Evolutionary conservation across 352 stramenopile genomes (phyloP).

Genomic region (Pythium plurisporium): DNA sequence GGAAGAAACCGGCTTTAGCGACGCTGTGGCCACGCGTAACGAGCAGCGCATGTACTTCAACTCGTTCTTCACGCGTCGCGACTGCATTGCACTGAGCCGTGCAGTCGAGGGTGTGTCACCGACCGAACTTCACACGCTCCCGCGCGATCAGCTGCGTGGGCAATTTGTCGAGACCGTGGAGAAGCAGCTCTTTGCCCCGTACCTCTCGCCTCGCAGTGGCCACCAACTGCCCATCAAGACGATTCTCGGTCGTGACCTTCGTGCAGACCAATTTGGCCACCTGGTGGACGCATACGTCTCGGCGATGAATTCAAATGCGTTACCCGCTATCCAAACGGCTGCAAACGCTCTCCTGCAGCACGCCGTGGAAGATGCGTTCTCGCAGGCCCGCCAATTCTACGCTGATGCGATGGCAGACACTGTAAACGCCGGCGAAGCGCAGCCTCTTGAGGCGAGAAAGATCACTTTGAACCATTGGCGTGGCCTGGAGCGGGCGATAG

Average conservation of each 20-base stretch:
- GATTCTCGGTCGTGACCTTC: slow-evolving; percentile 36
- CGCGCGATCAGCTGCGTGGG: slow-evolving; percentile 32
- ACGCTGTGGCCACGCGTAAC: slow-evolving; percentile 47
- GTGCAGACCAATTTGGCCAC: slow-evolving; percentile 32
- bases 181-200: slow-evolving; percentile 34
- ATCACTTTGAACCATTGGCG: slow-evolving; percentile 7
- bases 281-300: slow-evolving; percentile 42
- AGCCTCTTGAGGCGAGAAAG: background rate
- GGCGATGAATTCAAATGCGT: slow-evolving; percentile 31
- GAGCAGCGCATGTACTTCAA: slow-evolving; percentile 56
- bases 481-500: slow-evolving; percentile 1
- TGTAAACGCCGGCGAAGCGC: too few relatives aligned
- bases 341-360: slow-evolving; percentile 38
- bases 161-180: slow-evolving; percentile 60
- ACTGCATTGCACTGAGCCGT: slow-evolving; percentile 48
- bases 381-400: slow-evolving; percentile 25
- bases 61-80: slow-evolving; percentile 34
- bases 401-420: slow-evolving; percentile 9
- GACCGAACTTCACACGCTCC: background rate
- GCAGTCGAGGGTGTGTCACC: slow-evolving; percentile 36
- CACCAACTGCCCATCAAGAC: slow-evolving; percentile 36
- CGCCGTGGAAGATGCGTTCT: slow-evolving; percentile 31
- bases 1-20: slow-evolving; percentile 51
- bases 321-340: slow-evolving; percentile 45
- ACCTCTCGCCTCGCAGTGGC: slow-evolving; percentile 31